These are phyloP conservation scores for Forsythia suspensa DNA, from an alignment of 257 asterid species.

Conservation along the genomic window DNA sequence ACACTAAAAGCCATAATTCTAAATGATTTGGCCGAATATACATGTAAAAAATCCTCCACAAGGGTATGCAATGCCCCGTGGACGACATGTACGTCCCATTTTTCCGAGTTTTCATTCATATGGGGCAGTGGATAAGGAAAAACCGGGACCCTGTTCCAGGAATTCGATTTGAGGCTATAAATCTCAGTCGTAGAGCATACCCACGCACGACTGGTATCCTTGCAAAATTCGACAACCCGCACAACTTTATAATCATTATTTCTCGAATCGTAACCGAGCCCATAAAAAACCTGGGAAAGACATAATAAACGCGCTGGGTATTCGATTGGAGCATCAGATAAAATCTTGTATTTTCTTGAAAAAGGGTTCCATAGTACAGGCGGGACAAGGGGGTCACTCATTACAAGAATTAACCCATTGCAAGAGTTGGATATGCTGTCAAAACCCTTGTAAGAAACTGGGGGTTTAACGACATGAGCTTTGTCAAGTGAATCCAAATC, in stretches of 20 bases:
- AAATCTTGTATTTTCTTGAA: slow-evolving; percentile 30
- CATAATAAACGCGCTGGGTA: slow-evolving; percentile 20
- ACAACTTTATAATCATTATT: slow-evolving; percentile 56
- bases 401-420: slow-evolving; percentile 42
- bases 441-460: slow-evolving; percentile 34
- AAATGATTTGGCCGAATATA: background rate
- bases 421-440: slow-evolving; percentile 39
- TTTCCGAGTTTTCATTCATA: slow-evolving; percentile 22
- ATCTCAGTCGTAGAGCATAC: slow-evolving; percentile 25
- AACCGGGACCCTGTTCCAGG: slow-evolving; percentile 39
- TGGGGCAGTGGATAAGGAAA: slow-evolving; percentile 42
- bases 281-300: slow-evolving; percentile 33
- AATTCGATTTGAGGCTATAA: slow-evolving; percentile 39
- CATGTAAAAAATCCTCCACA: slow-evolving; percentile 12
- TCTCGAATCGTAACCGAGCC: slow-evolving; percentile 50
- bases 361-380: slow-evolving; percentile 51
- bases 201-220: slow-evolving; percentile 27
- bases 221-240: slow-evolving; percentile 38
- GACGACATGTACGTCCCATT: slow-evolving; percentile 36
- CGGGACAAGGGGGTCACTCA: slow-evolving; percentile 34
- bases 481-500: background rate
- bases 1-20: slow-evolving; percentile 39
- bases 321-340: slow-evolving; percentile 30
- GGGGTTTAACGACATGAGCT: slow-evolving; percentile 28
- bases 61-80: slow-evolving; percentile 45